Evolutionary conservation across 2,329 filamentous ascomycete genomes (phyloP).

Genomic region (Hypoxylon sp.): DNA sequence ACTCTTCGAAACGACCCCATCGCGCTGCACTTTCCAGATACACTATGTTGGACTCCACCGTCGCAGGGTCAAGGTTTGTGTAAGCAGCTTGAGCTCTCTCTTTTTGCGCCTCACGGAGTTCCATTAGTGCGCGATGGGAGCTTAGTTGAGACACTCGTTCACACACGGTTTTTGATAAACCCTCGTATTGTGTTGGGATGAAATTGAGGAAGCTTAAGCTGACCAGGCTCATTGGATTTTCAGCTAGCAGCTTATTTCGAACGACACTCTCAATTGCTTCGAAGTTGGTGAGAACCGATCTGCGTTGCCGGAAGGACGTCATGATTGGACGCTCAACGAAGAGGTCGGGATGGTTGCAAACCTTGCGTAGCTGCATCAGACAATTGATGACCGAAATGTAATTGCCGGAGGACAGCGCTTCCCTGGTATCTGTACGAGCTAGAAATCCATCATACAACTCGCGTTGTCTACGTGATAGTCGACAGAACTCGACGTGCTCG

Average conservation of each 20-base stretch:
- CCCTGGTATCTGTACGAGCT: constrained; percentile 88
- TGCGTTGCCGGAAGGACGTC: constrained; percentile 93
- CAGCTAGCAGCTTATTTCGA: constrained; percentile 73
- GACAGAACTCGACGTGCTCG: constrained; percentile 96
- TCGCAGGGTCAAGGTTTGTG: constrained; percentile 73
- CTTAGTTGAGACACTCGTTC: constrained; percentile 75
- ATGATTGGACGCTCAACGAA: constrained; percentile 97
- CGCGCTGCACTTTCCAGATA: constrained; percentile 80
- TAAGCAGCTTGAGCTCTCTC: constrained; percentile 69
- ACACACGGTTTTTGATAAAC: constrained; percentile 68
- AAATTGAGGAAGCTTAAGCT: constrained; percentile 85
- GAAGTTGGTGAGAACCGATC: constrained; percentile 81
- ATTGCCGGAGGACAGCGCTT: constrained; percentile 91
- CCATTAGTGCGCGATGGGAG: constrained; percentile 77
- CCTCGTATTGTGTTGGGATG: constrained; percentile 79
- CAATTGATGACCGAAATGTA: constrained; percentile 99
- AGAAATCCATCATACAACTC: constrained; percentile 98
- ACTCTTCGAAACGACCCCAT: constrained; percentile 80
- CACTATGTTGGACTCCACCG: constrained; percentile 76
- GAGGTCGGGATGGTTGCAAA: constrained; percentile 97
- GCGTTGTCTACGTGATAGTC: constrained; percentile 92
- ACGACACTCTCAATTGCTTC: constrained; percentile 80
- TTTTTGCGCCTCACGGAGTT: constrained; percentile 80
- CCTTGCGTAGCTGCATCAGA: constrained; percentile 95
- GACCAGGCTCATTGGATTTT: constrained; percentile 73